Conservation (phyloP, 2,329 filamentous ascomycete species). For the Aspergillus spinulosporus region DNA sequence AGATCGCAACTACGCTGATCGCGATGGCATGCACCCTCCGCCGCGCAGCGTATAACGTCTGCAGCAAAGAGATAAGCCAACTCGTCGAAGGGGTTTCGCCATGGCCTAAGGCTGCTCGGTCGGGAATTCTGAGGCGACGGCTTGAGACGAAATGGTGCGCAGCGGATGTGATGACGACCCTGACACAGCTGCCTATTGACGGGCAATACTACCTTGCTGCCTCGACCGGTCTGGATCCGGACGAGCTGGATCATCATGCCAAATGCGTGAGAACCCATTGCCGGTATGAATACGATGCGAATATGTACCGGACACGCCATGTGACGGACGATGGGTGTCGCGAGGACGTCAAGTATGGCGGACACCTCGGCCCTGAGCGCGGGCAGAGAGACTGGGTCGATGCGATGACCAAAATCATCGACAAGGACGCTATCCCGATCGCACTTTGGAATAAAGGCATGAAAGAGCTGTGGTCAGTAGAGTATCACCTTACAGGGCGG, state of each 20-base stretch:
- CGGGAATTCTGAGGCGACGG: conserved; percentile 11
- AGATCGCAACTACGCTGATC: conserved; percentile 18
- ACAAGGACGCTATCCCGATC: conserved; percentile 17
- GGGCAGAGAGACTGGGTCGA: conserved; percentile 17
- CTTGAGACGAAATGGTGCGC: conserved; percentile 16
- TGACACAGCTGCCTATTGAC: conserved; percentile 18
- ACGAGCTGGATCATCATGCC: conserved; percentile 18
- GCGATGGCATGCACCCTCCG: conserved; percentile 15
- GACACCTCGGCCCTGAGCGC: conserved; percentile 16
- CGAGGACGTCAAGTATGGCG: conserved; percentile 11
- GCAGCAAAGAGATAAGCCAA: not conserved
- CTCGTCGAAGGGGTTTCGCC: not conserved
- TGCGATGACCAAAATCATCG: conserved; percentile 14
- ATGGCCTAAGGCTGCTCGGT: conserved; percentile 9
- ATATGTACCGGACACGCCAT: conserved; percentile 15
- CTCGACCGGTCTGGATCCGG: conserved; percentile 3
- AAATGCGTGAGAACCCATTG: conserved; percentile 13
- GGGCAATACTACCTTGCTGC: conserved; percentile 21
- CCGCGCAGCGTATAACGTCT: conserved; percentile 8
- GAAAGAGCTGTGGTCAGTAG: conserved; percentile 12
- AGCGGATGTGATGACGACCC: conserved; percentile 14
- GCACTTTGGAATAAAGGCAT: conserved; percentile 19
- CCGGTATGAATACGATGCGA: conserved; percentile 13
- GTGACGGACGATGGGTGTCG: conserved; percentile 1
- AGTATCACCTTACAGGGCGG: conserved; percentile 14